phyloP scores from a whole-genome alignment of 2,329 filamentous ascomycete genomes.

The Botrytis medusae region DNA sequence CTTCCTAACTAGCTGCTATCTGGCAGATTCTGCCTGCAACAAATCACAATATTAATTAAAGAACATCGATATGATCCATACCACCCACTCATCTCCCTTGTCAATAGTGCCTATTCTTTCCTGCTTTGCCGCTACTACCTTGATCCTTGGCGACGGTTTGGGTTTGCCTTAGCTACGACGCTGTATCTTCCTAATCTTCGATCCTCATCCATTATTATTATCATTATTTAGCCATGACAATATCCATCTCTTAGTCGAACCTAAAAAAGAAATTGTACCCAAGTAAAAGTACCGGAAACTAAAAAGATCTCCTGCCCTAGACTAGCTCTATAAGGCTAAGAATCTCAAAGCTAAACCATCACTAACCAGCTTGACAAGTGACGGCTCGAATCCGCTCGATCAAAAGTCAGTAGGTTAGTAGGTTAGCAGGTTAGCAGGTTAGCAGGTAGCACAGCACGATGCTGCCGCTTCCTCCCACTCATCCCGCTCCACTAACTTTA shows the following conservation, averaged over 20 bases:
- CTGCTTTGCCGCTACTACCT: constrained; percentile 12
- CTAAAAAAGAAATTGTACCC: background rate
- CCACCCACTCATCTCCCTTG: background rate
- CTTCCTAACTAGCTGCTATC: background rate
- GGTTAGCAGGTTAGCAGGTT: background rate
- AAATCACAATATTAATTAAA: background rate
- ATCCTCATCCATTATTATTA: background rate
- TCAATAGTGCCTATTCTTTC: background rate
- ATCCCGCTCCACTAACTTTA: constrained; percentile 10
- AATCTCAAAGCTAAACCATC: background rate
- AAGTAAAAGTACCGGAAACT: constrained; percentile 1
- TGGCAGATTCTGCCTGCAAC: background rate
- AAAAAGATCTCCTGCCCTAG: background rate
- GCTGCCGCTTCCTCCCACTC: constrained; percentile 9
- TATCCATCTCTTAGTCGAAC: constrained; percentile 8
- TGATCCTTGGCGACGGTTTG: constrained; percentile 11
- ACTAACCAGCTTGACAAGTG: background rate
- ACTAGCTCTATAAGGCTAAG: constrained; percentile 10
- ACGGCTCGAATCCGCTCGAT: constrained; percentile 15
- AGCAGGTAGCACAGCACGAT: constrained; percentile 6
- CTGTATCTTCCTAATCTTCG: constrained; percentile 1
- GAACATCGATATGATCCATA: background rate
- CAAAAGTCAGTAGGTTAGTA: background rate
- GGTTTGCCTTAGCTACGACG: constrained; percentile 12
- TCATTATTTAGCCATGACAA: background rate